A percentile compares a stretch with the other conserved stretches of the same genome.
These are phyloP conservation scores for Plenodomus biglobosus DNA, from an alignment of 2,329 filamentous ascomycete species.

Conservation along the genomic window DNA sequence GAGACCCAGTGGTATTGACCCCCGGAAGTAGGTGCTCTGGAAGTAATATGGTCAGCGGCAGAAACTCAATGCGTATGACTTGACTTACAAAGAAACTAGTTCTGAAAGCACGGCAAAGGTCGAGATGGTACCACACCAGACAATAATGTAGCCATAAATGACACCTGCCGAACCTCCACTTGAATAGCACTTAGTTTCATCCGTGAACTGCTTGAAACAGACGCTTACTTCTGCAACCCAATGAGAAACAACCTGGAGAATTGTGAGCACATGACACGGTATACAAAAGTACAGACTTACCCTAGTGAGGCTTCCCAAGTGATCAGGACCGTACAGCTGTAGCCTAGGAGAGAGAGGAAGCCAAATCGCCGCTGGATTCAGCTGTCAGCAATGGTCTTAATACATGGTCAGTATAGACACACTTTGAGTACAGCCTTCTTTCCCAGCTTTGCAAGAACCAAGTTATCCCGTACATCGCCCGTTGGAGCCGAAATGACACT, in stretches of 20 bases:
- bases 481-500: background rate
- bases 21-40: slow-evolving; percentile 33
- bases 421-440: slow-evolving; percentile 31
- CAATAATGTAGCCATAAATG: slow-evolving; percentile 34
- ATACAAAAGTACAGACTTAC: slow-evolving; percentile 9
- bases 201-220: background rate
- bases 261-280: slow-evolving; percentile 5
- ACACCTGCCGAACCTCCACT: slow-evolving; percentile 36
- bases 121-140: slow-evolving; percentile 34
- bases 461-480: slow-evolving; percentile 16
- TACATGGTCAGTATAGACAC: background rate
- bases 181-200: background rate
- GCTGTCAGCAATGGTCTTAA: background rate
- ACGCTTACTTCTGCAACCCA: slow-evolving; percentile 23
- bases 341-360: slow-evolving; percentile 30
- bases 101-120: slow-evolving; percentile 32
- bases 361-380: slow-evolving; percentile 26
- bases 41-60: background rate
- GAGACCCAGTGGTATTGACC: slow-evolving; percentile 44
- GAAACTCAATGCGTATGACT: background rate
- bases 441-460: slow-evolving; percentile 22
- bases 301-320: slow-evolving; percentile 33
- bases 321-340: slow-evolving; percentile 32
- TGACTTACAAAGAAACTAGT: slow-evolving; percentile 37
- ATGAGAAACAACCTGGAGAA: slow-evolving; percentile 18